Evolutionary conservation across 2,329 filamentous ascomycete genomes (phyloP), one percentile per base, ranked within the genome.

Genomic region (Aspergillus transmontanensis): DNA sequence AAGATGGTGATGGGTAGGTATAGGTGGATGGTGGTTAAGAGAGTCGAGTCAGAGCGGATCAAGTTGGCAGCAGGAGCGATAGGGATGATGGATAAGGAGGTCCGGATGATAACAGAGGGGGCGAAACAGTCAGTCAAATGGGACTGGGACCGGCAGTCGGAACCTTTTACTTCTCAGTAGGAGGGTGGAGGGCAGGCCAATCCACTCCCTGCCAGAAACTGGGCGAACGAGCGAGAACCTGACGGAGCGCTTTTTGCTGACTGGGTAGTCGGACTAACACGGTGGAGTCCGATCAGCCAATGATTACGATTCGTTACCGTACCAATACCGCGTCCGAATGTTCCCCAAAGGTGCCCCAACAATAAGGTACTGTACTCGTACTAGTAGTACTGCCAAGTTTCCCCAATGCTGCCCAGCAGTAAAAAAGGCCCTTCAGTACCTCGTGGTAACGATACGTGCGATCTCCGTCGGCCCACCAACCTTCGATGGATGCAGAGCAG

Each of bases 141-240:
- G 65, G 68, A 57, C 59, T 50, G 46, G 60, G 60, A 57, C 62
- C 62, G 65, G 64, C 60, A 63, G 56, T 62, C 64, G 66, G 63
- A 66, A 68, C 66, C 64, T 69, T 66, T 62, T 55, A 41, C 39
- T 16, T 34, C 34, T 41, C 39, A n/a, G 39, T 41, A 55, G 55
- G 60, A 58, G 62, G 60, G 36, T 30, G 51, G 32, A 30, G 50
- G 53, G 50, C 48, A 50, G 57, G 54, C 57, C 45, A 56, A 59
- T 57, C 58, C 61, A 59, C 39, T 50, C 59, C 30, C 64, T 59
- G 58, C 39, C 34, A 58, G 67, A 70, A 69, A 59, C 59, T 64
- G 62, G 66, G 63, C 64, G 68, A 71, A 71, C 61, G 66, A 68
- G 64, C 65, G 64, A 69, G 66, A 71, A 66, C 51, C 65, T 58